A percentile compares a stretch with the other conserved stretches of the same genome.
These are phyloP conservation scores for Auriscalpium vulgare DNA, from an alignment of 768 basidiomycete genomes.

Conservation along the genomic window DNA sequence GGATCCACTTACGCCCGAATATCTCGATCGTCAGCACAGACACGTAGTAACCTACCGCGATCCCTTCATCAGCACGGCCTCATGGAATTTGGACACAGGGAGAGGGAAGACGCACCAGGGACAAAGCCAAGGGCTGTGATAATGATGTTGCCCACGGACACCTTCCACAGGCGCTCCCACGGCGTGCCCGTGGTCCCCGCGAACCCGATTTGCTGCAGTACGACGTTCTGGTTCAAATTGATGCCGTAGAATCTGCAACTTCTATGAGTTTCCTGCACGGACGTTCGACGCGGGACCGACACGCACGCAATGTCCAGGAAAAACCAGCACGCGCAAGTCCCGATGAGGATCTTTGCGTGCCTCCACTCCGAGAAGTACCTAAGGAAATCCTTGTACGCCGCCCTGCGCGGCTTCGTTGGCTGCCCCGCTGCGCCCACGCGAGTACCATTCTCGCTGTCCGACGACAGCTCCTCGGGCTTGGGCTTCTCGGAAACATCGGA, in stretches of 20 bases:
- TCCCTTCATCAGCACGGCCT: neutral
- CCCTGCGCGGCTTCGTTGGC: neutral
- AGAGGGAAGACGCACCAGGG: conserved; percentile 38
- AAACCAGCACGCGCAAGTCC: conserved; percentile 68
- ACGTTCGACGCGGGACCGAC: neutral
- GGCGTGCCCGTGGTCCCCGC: conserved; percentile 47
- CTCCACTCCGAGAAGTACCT: conserved; percentile 67
- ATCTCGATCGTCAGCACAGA: conserved; percentile 63
- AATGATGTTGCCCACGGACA: conserved; percentile 62
- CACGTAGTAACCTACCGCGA: conserved; percentile 52
- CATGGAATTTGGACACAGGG: no score
- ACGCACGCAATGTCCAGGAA: conserved; percentile 62
- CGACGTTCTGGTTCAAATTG: conserved; percentile 67
- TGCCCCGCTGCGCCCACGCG: neutral
- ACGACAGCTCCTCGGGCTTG: neutral
- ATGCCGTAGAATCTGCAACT: conserved; percentile 62
- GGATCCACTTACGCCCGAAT: conserved; percentile 68
- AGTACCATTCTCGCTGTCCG: neutral
- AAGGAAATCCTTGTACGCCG: conserved; percentile 42
- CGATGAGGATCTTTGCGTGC: conserved; percentile 58
- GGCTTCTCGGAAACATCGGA: neutral
- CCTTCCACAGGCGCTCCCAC: conserved; percentile 60
- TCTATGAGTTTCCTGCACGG: no score
- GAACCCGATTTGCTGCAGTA: conserved; percentile 67
- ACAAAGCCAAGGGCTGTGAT: conserved; percentile 72